Conservation (phyloP, 768 basidiomycete genomes). For the Leccinum sublutescens region DNA sequence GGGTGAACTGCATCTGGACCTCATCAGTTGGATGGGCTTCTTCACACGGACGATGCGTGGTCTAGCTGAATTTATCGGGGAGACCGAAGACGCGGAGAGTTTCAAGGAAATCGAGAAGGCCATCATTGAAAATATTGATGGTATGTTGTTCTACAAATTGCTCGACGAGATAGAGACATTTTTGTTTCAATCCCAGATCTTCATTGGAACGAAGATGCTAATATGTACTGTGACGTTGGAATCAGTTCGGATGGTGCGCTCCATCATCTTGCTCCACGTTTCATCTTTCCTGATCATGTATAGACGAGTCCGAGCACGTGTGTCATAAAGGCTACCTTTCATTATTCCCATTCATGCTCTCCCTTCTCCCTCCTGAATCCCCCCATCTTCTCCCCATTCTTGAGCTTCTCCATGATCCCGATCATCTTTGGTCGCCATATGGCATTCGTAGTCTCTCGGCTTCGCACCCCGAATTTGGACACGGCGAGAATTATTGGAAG, state of each 20-base stretch:
- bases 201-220: constrained; percentile 85
- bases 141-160: constrained; percentile 36
- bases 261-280: not conserved
- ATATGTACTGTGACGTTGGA: constrained; percentile 93
- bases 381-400: constrained; percentile 80
- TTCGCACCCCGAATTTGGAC: constrained; percentile 87
- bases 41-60: constrained; percentile 92
- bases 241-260: constrained; percentile 77
- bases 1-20: constrained; percentile 90
- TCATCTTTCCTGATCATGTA: not conserved
- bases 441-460: constrained; percentile 86
- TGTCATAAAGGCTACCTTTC: constrained; percentile 94
- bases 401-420: constrained; percentile 73
- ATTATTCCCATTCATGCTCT: constrained; percentile 88
- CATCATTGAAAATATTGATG: constrained; percentile 82
- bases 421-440: constrained; percentile 88
- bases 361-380: constrained; percentile 73
- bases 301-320: constrained; percentile 89
- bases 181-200: constrained; percentile 54
- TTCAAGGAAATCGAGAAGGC: constrained; percentile 77
- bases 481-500: constrained; percentile 96
- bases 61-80: constrained; percentile 83
- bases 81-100: constrained; percentile 77
- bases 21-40: constrained; percentile 96
- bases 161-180: not conserved